Percentiles rank a stretch among this genome's conserved stretches.
Conservation (phyloP, 306 rosid genomes). For the Arachis stenosperma region DNA sequence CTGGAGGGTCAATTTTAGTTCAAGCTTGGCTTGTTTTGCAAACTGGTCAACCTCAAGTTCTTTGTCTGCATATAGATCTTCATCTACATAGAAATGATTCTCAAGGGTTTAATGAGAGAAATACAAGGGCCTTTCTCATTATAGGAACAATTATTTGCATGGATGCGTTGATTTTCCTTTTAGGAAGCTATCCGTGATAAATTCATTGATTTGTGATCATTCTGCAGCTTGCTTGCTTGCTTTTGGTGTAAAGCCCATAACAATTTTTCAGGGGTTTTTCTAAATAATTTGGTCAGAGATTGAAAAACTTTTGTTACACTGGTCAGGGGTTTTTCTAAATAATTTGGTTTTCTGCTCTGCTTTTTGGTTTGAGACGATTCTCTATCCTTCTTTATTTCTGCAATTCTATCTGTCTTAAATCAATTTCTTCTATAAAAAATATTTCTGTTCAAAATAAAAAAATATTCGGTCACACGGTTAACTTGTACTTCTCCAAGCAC, state of each 20-base stretch:
- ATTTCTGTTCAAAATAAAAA: neutral
- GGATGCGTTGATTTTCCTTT: constrained; percentile 19
- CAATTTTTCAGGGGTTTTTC: neutral
- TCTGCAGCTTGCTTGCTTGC: neutral
- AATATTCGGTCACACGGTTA: neutral
- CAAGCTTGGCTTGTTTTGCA: constrained; percentile 3
- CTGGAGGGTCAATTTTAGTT: constrained; percentile 8
- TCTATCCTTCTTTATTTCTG: neutral
- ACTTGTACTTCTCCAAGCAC: constrained; percentile 20
- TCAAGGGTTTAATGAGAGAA: neutral
- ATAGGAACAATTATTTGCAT: constrained; percentile 13
- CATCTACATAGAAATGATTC: neutral
- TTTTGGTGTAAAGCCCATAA: neutral
- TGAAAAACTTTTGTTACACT: neutral
- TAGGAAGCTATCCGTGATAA: neutral
- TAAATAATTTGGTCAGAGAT: neutral
- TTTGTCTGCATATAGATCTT: neutral
- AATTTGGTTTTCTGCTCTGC: neutral
- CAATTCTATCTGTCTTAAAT: neutral
- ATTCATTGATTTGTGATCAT: neutral
- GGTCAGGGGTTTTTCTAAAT: neutral
- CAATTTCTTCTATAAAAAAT: neutral
- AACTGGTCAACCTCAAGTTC: neutral
- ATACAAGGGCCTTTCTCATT: neutral
- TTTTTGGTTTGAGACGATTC: neutral